These are phyloP conservation scores for Hawksworthiomyces lignivorus DNA, from an alignment of 2,329 filamentous ascomycete genomes.

Conservation along the genomic window DNA sequence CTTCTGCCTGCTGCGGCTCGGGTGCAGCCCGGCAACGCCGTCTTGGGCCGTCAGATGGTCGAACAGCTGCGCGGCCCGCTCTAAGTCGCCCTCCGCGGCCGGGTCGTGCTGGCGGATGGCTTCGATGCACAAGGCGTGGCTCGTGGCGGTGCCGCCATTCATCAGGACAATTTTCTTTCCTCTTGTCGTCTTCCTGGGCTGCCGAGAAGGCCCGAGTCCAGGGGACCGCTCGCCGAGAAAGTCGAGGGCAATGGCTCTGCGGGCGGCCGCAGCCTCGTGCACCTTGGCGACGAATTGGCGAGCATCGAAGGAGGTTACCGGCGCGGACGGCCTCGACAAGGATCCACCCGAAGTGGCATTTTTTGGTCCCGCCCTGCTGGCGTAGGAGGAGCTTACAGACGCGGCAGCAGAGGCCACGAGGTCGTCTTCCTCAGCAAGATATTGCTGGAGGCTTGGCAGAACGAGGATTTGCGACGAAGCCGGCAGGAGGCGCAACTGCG, in stretches of 20 bases:
- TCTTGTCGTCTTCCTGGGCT: slow-evolving; percentile 33
- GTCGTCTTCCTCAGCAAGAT: slow-evolving; percentile 27
- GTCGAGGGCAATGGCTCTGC: slow-evolving; percentile 38
- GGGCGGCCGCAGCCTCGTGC: slow-evolving; percentile 40
- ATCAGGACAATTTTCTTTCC: slow-evolving; percentile 47
- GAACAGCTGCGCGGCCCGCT: slow-evolving; percentile 44
- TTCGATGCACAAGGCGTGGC: slow-evolving; percentile 45
- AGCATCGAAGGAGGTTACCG: slow-evolving; percentile 24
- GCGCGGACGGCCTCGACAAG: neutral
- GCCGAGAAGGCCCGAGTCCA: too few relatives aligned
- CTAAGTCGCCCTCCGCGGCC: slow-evolving; percentile 37
- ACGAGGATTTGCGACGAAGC: slow-evolving; percentile 50
- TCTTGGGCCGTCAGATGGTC: slow-evolving; percentile 41
- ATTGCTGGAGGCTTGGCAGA: slow-evolving; percentile 44
- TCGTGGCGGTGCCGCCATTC: slow-evolving; percentile 50
- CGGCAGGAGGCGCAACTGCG: slow-evolving; percentile 53
- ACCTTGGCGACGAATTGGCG: slow-evolving; percentile 38
- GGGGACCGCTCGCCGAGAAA: slow-evolving; percentile 49
- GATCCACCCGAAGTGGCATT: too few relatives aligned
- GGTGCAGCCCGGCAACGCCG: slow-evolving; percentile 34
- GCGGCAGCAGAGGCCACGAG: slow-evolving; percentile 18
- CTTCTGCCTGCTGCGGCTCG: neutral
- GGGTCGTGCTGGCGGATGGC: slow-evolving; percentile 43
- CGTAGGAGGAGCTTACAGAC: neutral
- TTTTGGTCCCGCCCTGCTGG: too few relatives aligned